phyloP scores from a whole-genome alignment of 2,329 filamentous ascomycete genomes.

The Trichoderma breve region DNA sequence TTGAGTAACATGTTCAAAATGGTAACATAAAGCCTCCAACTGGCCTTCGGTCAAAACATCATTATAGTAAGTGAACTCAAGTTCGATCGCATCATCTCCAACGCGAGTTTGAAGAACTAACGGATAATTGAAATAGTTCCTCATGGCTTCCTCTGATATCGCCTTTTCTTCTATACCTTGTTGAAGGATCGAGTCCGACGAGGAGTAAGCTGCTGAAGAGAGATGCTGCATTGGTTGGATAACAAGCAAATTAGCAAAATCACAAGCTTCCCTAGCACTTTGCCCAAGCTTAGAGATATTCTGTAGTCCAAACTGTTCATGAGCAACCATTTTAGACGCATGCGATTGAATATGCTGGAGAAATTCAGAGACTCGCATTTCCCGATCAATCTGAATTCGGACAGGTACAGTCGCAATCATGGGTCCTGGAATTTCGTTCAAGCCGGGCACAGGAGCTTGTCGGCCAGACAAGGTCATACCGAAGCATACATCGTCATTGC shows the following conservation, averaged over 20 bases:
- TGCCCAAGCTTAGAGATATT: constrained; percentile 28
- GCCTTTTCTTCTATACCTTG: neutral
- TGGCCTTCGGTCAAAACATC: neutral
- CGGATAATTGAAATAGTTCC: constrained; percentile 24
- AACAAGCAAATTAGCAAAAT: constrained; percentile 20
- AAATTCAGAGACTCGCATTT: neutral
- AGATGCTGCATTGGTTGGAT: constrained; percentile 19
- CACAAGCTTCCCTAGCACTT: constrained; percentile 19
- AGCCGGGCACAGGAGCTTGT: constrained; percentile 5
- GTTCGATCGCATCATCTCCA: constrained; percentile 6
- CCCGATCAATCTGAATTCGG: constrained; percentile 1
- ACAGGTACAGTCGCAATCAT: constrained; percentile 17
- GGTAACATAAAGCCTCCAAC: constrained; percentile 16
- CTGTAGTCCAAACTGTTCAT: constrained; percentile 30
- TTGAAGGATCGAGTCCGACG: neutral
- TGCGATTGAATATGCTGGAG: constrained; percentile 27
- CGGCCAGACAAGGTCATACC: constrained; percentile 17
- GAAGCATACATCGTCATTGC: constrained; percentile 17
- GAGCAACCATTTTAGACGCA: constrained; percentile 26
- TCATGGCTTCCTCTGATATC: constrained; percentile 15
- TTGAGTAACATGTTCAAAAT: constrained; percentile 19
- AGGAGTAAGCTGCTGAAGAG: neutral
- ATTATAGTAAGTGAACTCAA: constrained; percentile 17
- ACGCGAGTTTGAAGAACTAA: constrained; percentile 20
- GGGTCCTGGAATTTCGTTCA: constrained; percentile 1